Evolutionary conservation across 371 early-diverging fungal species (phyloP).

Genomic region (Nematocida sp.): DNA sequence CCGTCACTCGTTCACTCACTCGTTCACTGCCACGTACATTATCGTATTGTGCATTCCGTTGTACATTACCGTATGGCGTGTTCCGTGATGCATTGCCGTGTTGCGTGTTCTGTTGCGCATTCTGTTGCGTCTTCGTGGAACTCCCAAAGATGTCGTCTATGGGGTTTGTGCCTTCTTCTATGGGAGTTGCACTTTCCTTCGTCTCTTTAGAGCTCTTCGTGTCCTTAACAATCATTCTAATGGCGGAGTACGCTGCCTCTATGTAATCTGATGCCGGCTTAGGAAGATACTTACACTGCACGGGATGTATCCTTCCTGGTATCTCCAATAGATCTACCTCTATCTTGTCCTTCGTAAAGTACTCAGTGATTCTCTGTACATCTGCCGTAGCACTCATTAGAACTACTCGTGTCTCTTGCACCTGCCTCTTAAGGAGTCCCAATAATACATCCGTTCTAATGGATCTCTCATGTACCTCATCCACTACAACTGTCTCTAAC

Average conservation of each 20-base stretch:
- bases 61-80: conserved; percentile 69
- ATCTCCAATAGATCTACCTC: conserved; percentile 56
- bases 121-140: background rate
- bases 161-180: conserved; percentile 62
- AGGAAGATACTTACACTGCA: conserved; percentile 84
- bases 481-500: conserved; percentile 60
- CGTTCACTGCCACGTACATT: conserved; percentile 69
- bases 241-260: conserved; percentile 81
- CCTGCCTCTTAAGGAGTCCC: conserved; percentile 38
- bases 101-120: background rate
- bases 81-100: background rate
- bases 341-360: conserved; percentile 51
- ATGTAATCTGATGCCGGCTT: conserved; percentile 93
- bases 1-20: background rate
- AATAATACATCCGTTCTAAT: conserved; percentile 64
- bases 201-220: conserved; percentile 54
- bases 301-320: conserved; percentile 71
- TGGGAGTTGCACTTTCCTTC: background rate
- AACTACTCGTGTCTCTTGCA: conserved; percentile 56
- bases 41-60: conserved; percentile 86
- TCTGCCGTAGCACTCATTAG: conserved; percentile 68
- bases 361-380: conserved; percentile 51
- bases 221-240: conserved; percentile 75
- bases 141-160: background rate
- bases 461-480: conserved; percentile 67